Evolutionary conservation across 2,329 filamentous ascomycete species (phyloP).

Genomic region (Fusarium brachygibbosum): DNA sequence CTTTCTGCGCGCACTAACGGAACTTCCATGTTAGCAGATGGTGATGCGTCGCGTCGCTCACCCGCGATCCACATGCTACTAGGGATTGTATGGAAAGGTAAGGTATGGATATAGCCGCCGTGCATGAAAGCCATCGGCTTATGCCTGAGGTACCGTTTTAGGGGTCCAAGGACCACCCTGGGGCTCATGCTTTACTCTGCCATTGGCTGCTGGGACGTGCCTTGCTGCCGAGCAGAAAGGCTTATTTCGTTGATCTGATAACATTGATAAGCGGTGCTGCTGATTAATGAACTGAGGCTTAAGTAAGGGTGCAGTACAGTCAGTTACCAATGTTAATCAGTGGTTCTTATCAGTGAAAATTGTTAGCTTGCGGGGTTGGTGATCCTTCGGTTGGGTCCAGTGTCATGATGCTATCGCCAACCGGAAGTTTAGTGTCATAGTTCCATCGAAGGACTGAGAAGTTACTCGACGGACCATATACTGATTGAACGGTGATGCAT

Average conservation of each 20-base stretch:
- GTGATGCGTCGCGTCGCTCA: slow-evolving; percentile 39
- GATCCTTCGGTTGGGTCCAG: background rate
- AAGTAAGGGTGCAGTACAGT: background rate
- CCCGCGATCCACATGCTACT: slow-evolving; percentile 41
- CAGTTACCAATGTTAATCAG: slow-evolving; percentile 8
- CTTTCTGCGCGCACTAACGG: slow-evolving; percentile 21
- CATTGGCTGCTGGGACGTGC: slow-evolving; percentile 37
- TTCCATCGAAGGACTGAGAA: background rate
- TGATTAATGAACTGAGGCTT: slow-evolving; percentile 32
- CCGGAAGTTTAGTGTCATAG: background rate
- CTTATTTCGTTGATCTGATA: slow-evolving; percentile 38
- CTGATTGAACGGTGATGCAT: background rate
- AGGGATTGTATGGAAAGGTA: slow-evolving; percentile 8
- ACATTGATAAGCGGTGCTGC: slow-evolving; percentile 23
- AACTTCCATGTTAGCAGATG: slow-evolving; percentile 21
- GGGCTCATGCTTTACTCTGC: slow-evolving; percentile 8
- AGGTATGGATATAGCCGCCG: slow-evolving; percentile 41
- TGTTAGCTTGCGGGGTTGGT: background rate
- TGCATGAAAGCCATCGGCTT: slow-evolving; percentile 36
- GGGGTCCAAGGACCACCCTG: slow-evolving; percentile 41
- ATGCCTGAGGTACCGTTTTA: slow-evolving; percentile 38
- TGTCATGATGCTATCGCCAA: slow-evolving; percentile 14
- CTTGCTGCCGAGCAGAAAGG: slow-evolving; percentile 27
- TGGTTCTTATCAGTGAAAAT: slow-evolving; percentile 9
- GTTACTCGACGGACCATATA: background rate